Evolutionary conservation across 1,284 basidiomycete genomes (phyloP).

Genomic region (Sphagnurus paluster): DNA sequence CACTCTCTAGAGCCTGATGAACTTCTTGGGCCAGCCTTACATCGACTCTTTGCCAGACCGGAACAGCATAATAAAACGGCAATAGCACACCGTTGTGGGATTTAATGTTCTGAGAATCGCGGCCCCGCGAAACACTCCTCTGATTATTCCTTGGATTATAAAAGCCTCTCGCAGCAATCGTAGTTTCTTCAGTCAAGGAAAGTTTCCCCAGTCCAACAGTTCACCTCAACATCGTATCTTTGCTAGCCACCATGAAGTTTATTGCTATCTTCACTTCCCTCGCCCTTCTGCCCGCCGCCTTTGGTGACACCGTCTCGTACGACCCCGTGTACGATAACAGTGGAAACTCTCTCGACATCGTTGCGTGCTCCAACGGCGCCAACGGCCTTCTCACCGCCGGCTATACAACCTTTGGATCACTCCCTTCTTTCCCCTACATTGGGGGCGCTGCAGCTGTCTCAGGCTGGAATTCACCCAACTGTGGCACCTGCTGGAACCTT

Average conservation of each 20-base stretch:
- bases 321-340: slow-evolving; percentile 44
- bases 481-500: slow-evolving; percentile 52
- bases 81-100: too few relatives aligned
- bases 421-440: slow-evolving; percentile 50
- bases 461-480: slow-evolving; percentile 45
- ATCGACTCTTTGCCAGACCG: too few relatives aligned
- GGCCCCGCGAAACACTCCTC: too few relatives aligned
- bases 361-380: slow-evolving; percentile 51
- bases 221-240: too few relatives aligned
- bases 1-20: too few relatives aligned
- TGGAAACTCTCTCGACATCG: slow-evolving; percentile 28
- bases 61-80: too few relatives aligned
- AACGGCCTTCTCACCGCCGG: slow-evolving; percentile 44
- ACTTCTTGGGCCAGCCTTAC: too few relatives aligned
- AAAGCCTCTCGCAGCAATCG: too few relatives aligned
- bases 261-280: slow-evolving; percentile 11
- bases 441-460: slow-evolving; percentile 43
- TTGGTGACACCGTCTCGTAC: slow-evolving; percentile 31
- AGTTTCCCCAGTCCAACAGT: too few relatives aligned
- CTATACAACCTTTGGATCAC: slow-evolving; percentile 46
- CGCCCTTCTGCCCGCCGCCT: slow-evolving; percentile 11
- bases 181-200: too few relatives aligned
- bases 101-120: too few relatives aligned
- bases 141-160: too few relatives aligned
- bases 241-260: slow-evolving; percentile 20